Conservation (phyloP, 2,329 filamentous ascomycete species). For the Aspergillus aculeatinus region DNA sequence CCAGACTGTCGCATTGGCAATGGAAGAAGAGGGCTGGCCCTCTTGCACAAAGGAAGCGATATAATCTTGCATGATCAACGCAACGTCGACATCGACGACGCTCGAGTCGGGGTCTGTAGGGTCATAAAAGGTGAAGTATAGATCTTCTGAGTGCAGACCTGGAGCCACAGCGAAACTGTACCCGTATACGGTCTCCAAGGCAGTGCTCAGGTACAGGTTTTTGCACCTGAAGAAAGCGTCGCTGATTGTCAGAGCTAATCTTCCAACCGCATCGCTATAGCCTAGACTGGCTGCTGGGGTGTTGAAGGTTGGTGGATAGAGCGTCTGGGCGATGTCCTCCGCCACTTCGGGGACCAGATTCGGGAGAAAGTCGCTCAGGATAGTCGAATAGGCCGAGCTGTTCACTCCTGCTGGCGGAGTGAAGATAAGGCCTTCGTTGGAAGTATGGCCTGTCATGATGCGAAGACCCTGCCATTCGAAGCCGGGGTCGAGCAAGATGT, state of each 20-base stretch:
- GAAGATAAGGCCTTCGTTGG: conserved; percentile 45
- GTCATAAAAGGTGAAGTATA: conserved; percentile 54
- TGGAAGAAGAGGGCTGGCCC: neutral
- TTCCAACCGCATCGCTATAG: conserved; percentile 48
- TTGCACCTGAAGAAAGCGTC: conserved; percentile 55
- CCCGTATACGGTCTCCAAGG: conserved; percentile 52
- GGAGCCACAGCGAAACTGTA: conserved; percentile 57
- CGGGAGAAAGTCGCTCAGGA: conserved; percentile 27
- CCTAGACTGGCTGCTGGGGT: conserved; percentile 38
- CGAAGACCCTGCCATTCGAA: conserved; percentile 27
- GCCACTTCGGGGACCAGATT: conserved; percentile 28
- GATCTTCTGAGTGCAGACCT: conserved; percentile 54
- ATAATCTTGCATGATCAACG: conserved; percentile 2
- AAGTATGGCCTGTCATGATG: conserved; percentile 50
- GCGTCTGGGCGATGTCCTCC: conserved; percentile 46
- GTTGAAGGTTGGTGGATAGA: conserved; percentile 54
- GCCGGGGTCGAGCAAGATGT: conserved; percentile 46
- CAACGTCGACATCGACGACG: neutral
- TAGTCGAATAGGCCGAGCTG: conserved; percentile 23
- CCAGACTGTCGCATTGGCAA: neutral
- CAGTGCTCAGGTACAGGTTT: conserved; percentile 53
- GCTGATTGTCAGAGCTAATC: conserved; percentile 42
- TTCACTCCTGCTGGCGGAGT: conserved; percentile 22
- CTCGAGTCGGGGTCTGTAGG: neutral
- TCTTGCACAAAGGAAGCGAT: neutral